Base-by-base conservation (phyloP, 2,329 filamentous ascomycete genomes). In the Pseudocercospora cruenta region DNA sequence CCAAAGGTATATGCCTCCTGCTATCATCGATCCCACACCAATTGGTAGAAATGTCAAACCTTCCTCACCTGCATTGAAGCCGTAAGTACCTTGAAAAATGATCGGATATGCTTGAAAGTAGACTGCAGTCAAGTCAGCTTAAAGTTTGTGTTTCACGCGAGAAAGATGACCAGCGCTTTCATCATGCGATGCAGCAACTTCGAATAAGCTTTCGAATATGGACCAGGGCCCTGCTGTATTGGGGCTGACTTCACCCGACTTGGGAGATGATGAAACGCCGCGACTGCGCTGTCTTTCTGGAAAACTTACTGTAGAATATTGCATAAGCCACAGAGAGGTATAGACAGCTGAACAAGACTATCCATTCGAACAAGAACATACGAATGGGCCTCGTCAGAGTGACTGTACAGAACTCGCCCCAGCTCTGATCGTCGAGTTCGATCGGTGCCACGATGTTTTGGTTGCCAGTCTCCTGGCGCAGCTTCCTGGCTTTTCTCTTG, bases 331-430 rank as follows among this genome's bases (percentile, higher is more conserved):
- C 80, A 36, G 88, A 84, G 28, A 94, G 82, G 36, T 91, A 88
- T 10, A 93, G 82, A 77, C 93, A 94, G 1, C 86, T 87, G 58
- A 88, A 89, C 24, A 88, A 82, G 7, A 94, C 90, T 58, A 94
- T 90, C 58, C 90, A 88, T 74, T 95, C 92, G 51, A 85, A 88
- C 53, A 79, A 74, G n/a, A 92, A 81, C 91, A 94, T 94, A 26
- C 89, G 84, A 5, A 93, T 77, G 0, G 92, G 91, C 0, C 91
- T 82, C 1, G 88, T 89, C 43, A 94, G 80, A 0, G 92, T 89
- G n/a, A 90, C 86, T 1, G 85, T 87, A n/a, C 88, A 76, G 60
- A 92, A 83, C 70, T 90, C 85, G 39, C 79, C 82, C 49, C 88
- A 78, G 51, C 68, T 70, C 53, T 83, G 83, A 28, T 83, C 80